Base-by-base conservation (phyloP, 495 filamentous ascomycete genomes). In the Pyrenopolyporus hunteri region DNA sequence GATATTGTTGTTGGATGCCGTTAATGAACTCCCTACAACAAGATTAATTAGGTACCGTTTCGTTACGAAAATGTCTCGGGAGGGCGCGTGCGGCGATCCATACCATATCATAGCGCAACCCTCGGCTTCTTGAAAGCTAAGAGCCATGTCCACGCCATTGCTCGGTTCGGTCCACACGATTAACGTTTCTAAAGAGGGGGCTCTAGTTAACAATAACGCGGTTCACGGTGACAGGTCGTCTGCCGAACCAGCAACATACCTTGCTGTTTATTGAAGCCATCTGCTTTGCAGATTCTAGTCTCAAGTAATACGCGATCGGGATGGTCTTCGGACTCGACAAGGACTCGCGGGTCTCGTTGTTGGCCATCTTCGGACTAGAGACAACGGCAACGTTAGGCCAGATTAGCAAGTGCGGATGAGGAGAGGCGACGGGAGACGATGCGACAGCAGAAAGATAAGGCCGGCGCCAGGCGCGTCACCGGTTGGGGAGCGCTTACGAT, bases 201-300 rank as follows among this genome's bases (percentile, higher is more conserved):
- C 33, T 17, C n/a, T n/a, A n/a, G 60, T 80, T 63, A 81, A 64
- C 45, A 22, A 48, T 51, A 0, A 61, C 6, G 46, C 6, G 11
- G 32, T 17, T 53, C 26, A n/a, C n/a, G n/a, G 0, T 17, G n/a
- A 37, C 11, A 36, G 50, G 14, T 31, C 17, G 2, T 40, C 32
- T n/a, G 40, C 33, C 47, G 13, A 48, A 14, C n/a, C 6, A 4
- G 42, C 16, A 25, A 76, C 75, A 68, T 80, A 93, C 92, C 92
- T 88, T 98, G 94, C 70, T 98, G 94, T 75, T 97, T 97, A 76
- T 97, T 92, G 76, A 98, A 98, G 33, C 89, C 90, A 85, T 97
- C 94, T 58, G 97, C 92, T 71, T 92, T 96, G 56, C 85, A 84
- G 54, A 98, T 96, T 68, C 84, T 91, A 23, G 90, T 96, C 75